Evolutionary conservation across 768 basidiomycete species (phyloP), one percentile per base, ranked within the genome.

Genomic region (Auricularia sp.): DNA sequence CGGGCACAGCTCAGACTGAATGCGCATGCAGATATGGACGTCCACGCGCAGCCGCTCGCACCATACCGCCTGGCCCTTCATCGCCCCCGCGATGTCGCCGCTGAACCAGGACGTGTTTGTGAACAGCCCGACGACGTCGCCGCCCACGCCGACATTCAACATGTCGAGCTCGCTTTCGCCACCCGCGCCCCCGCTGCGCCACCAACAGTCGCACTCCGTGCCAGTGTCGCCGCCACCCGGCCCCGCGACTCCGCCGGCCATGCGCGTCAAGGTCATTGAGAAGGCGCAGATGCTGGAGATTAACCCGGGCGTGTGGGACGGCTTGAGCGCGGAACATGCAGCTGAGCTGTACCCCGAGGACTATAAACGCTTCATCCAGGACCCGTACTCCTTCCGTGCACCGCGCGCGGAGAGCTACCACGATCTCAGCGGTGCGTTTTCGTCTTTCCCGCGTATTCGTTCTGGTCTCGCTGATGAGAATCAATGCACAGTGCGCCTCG

Each of bases 271-370:
- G 73, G 92, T 98, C 36, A 83, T 94, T 58, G 94, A 99, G 77
- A 98, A 97, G 71, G 85, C 89, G 0, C 94, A 95, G 75, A 98
- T 98, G 95, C 81, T 87, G 62, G 97, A 99, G 78, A 97, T 98
- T 72, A 99, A 99, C 71, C 96, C 95, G 62, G 96, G 89, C 6
- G 87, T 98, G 18, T 97, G 95, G 94, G 97, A 98, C 73, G 97
- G 97, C 0, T 81, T 98, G 45, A 90, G 89, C 1, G 89, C 92
- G 0, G 90, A 92, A 68, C 88, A 96, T 71, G 94, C 93, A 21
- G 86, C 87, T 74, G 88, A 87, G 74, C 87, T 86, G 70, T 98
- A 95, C 74, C 92, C 96, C 0, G 90, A 88, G 63, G 97, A 99
- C 73, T 98, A 92, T 92, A 89, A 89, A 67, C 81, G 93, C 33